These are phyloP conservation scores for Xylaria nigripes DNA, from an alignment of 495 filamentous ascomycete genomes.

Conservation along the genomic window DNA sequence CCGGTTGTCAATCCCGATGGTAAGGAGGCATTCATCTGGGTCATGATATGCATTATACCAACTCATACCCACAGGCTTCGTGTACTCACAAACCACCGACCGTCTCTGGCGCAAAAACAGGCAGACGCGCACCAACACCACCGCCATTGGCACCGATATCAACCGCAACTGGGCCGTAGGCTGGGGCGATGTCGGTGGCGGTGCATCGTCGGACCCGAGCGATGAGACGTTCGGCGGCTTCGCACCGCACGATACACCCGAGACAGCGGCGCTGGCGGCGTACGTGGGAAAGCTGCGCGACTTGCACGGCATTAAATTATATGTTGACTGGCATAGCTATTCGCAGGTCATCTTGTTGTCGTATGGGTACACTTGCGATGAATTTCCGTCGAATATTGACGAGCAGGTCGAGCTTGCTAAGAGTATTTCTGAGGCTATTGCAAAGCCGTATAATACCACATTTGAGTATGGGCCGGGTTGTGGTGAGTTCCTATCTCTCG, in stretches of 20 bases:
- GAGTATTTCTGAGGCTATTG: constrained; percentile 37
- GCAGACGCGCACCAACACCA: constrained; percentile 32
- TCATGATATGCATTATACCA: neutral
- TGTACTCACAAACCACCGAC: constrained; percentile 51
- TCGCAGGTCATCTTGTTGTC: constrained; percentile 38
- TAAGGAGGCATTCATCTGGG: constrained; percentile 12
- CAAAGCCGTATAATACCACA: constrained; percentile 35
- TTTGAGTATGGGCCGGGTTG: constrained; percentile 50
- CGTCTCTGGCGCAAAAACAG: constrained; percentile 62
- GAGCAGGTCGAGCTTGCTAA: constrained; percentile 35
- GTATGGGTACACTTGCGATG: constrained; percentile 34
- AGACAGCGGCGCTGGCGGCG: constrained; percentile 38
- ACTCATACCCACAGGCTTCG: constrained; percentile 36
- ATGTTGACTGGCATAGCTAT: constrained; percentile 56
- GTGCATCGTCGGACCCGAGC: constrained; percentile 46
- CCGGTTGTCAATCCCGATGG: constrained; percentile 58
- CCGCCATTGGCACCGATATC: constrained; percentile 51
- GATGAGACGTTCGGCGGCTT: constrained; percentile 47
- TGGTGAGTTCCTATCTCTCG: constrained; percentile 9
- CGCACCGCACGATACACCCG: constrained; percentile 39
- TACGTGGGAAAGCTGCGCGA: constrained; percentile 33
- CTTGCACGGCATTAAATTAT: constrained; percentile 46
- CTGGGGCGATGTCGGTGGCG: constrained; percentile 30
- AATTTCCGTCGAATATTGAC: constrained; percentile 36
- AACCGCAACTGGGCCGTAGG: constrained; percentile 56